phyloP scores from a whole-genome alignment of 371 early-diverging fungal species.

The Batkoa obscura region DNA sequence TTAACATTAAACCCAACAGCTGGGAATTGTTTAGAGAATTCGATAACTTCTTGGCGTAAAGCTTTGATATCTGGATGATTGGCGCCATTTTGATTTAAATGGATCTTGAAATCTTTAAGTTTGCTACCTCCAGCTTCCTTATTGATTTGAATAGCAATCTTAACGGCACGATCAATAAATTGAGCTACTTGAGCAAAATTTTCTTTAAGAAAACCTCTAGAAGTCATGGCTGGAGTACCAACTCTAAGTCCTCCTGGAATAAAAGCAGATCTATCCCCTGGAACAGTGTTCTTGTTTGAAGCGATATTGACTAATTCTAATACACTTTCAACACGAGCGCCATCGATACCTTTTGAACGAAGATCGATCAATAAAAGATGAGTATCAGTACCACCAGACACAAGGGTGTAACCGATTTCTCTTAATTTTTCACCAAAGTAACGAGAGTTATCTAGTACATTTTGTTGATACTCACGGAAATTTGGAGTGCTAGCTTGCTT shows the following conservation, averaged over 20 bases:
- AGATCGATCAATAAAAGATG: conserved; percentile 83
- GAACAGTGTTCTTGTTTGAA: conserved; percentile 97
- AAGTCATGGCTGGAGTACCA: conserved; percentile 92
- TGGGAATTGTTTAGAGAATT: conserved; percentile 44
- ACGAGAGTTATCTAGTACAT: conserved; percentile 76
- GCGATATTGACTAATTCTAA: conserved; percentile 88
- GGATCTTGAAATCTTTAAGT: conserved; percentile 55
- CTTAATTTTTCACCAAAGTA: conserved; percentile 59
- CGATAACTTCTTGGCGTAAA: conserved; percentile 41
- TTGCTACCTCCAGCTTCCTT: conserved; percentile 23
- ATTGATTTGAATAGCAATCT: conserved; percentile 38
- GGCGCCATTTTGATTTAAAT: conserved; percentile 28
- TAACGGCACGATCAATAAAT: conserved; percentile 70
- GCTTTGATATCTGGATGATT: conserved; percentile 23
- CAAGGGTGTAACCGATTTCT: conserved; percentile 55
- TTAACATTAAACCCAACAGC: conserved; percentile 40
- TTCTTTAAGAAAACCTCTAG: conserved; percentile 69
- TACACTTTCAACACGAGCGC: conserved; percentile 85
- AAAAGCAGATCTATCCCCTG: conserved; percentile 87
- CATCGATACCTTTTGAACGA: conserved; percentile 62
- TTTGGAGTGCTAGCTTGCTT: conserved; percentile 67
- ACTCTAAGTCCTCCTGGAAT: conserved; percentile 90
- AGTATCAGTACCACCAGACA: conserved; percentile 88
- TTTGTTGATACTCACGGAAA: conserved; percentile 78
- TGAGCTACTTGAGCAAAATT: conserved; percentile 74